phyloP scores from a whole-genome alignment of 148 eudicot species.

The Dysphania ambrosioides region DNA sequence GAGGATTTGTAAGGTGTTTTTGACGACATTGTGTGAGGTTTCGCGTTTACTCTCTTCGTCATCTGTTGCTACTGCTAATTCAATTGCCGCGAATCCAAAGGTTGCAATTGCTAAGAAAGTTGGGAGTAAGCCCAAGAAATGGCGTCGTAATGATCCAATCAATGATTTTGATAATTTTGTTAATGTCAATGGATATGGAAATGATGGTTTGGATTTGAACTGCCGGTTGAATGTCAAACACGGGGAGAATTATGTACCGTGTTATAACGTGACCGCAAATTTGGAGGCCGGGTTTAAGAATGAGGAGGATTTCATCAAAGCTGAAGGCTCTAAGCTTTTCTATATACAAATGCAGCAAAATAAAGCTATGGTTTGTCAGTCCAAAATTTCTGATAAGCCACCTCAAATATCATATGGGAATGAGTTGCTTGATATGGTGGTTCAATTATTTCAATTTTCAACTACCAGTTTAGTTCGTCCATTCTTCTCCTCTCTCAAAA shows the following conservation, averaged over 20 bases:
- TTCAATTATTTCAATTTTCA: neutral
- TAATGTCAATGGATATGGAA: constrained; percentile 19
- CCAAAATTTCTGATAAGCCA: no score
- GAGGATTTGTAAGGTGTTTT: no score
- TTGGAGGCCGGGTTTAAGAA: no score
- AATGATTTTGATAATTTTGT: constrained; percentile 5
- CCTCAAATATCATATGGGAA: no score
- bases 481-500: no score
- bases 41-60: constrained; percentile 23
- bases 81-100: constrained; percentile 19
- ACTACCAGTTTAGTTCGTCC: neutral
- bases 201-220: constrained; percentile 47
- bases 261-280: no score
- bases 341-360: no score
- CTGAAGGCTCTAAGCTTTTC: no score
- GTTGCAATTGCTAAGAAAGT: constrained; percentile 4
- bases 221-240: constrained; percentile 41
- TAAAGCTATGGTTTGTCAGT: no score
- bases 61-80: neutral
- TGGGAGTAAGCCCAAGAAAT: constrained; percentile 43
- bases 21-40: constrained; percentile 32
- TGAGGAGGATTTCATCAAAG: no score
- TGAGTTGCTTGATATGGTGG: no score
- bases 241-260: no score
- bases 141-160: constrained; percentile 37